A percentile compares a stretch with the other conserved stretches of the same genome.
phyloP scores from a whole-genome alignment of 2,329 filamentous ascomycete genomes.

The Neocatenulostroma microsporum region DNA sequence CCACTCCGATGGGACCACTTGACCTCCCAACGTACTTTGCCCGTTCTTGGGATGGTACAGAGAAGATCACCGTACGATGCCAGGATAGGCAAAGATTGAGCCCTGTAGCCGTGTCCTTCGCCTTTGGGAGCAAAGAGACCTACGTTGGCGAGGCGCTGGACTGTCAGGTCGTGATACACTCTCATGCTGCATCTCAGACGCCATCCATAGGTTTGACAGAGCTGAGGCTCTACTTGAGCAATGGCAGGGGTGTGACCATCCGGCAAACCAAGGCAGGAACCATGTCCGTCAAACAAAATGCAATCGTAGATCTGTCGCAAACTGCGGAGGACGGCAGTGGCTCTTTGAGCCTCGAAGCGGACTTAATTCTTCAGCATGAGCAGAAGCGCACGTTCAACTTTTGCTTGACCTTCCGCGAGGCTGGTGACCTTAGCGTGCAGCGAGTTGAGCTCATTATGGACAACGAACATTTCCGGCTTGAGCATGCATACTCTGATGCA shows the following conservation, averaged over 20 bases:
- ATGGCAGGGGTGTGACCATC: no score
- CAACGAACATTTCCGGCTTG: constrained; percentile 58
- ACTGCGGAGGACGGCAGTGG: not conserved
- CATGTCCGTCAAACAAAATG: not conserved
- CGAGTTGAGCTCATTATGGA: constrained; percentile 57
- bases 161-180: constrained; percentile 49
- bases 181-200: constrained; percentile 40
- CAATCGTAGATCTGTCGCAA: constrained; percentile 1
- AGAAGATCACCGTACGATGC: constrained; percentile 14
- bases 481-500: constrained; percentile 51
- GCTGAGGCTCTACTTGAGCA: no score
- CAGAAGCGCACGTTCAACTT: constrained; percentile 38
- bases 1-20: constrained; percentile 4
- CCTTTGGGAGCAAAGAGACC: constrained; percentile 47
- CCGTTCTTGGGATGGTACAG: constrained; percentile 1
- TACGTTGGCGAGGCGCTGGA: constrained; percentile 52
- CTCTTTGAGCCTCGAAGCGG: constrained; percentile 30
- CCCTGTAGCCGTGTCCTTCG: constrained; percentile 44
- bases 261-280: no score
- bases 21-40: constrained; percentile 16
- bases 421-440: constrained; percentile 64
- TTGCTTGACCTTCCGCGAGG: constrained; percentile 66
- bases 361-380: constrained; percentile 60
- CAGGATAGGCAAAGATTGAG: constrained; percentile 17
- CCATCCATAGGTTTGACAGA: no score